Base-by-base conservation (phyloP, 2,329 filamentous ascomycete genomes). In the Plenodomus tracheiphilus region DNA sequence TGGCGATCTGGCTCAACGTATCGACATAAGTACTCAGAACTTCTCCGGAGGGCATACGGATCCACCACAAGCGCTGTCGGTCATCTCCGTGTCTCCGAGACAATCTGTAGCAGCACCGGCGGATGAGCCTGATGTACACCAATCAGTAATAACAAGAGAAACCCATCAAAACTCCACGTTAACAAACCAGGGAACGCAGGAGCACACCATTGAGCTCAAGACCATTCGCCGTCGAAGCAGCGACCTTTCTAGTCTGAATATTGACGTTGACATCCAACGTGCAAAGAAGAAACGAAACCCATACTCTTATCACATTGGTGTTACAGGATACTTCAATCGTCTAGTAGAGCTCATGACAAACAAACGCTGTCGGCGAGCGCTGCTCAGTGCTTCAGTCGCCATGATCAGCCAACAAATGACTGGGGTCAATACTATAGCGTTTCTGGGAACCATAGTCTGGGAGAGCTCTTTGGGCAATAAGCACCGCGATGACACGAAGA, bases 291-390 rank as follows among this genome's bases (percentile, higher is more conserved):
- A 49, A 39, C 39, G 43, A 1, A 59, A 62, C 25, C 56, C 59
- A 4, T 62, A 62, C 36, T 46, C 47, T 0, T 62, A 62, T 37
- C 49, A 60, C 34, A 62, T 62, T 16, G 59, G 59, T 16, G 56
- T 58, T n/a, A 60, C 57, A 11, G 59, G 59, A 2, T 62, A 58
- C 16, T 62, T 58, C 37, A 56, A 51, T 25, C 49, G 59, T 16
- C 41, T 60, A 10, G 40, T 34, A 11, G 39, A 62, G 35, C 41
- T 62, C 5, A 56, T 54, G 54, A 44, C 28, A 13, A 60, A 62
- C n/a, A 48, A 43, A 39, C 49, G 57, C 35, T 62, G 56, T 36
- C 52, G 58, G 9, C 46, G 59, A 34, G 56, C 59, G 1, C 37
- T 61, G 2, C 36, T 58, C 9, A 52, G 53, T 37, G 58, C 59